Conservation (phyloP, 352 stramenopile species). For the Phytopythium vexans region DNA sequence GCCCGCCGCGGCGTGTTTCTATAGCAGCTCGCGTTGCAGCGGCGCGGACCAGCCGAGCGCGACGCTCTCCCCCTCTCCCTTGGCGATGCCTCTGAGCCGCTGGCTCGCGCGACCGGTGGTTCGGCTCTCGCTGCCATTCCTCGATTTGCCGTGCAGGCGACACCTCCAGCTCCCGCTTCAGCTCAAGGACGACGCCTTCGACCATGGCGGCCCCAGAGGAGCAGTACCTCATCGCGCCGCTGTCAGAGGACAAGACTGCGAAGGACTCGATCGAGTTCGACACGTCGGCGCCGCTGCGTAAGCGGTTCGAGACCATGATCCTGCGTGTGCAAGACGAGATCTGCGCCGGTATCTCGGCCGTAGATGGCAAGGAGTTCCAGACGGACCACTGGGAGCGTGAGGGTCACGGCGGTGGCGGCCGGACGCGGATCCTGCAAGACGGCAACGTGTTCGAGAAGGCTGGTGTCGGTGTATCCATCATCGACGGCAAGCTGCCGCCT, state of each 20-base stretch:
- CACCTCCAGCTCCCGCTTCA: too few relatives aligned
- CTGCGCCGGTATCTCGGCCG: slow-evolving; percentile 79
- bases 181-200: too few relatives aligned
- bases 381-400: slow-evolving; percentile 94
- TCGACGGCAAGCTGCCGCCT: slow-evolving; percentile 95
- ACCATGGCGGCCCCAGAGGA: slow-evolving; percentile 11
- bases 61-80: too few relatives aligned
- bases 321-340: slow-evolving; percentile 85
- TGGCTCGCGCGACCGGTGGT: too few relatives aligned
- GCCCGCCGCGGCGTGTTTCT: too few relatives aligned
- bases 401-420: slow-evolving; percentile 93
- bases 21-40: too few relatives aligned
- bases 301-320: slow-evolving; percentile 84
- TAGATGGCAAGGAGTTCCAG: slow-evolving; percentile 94
- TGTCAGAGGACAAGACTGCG: slow-evolving; percentile 61
- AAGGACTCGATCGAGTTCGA: slow-evolving; percentile 78
- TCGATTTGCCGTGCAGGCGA: too few relatives aligned
- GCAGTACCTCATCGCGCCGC: slow-evolving; percentile 61
- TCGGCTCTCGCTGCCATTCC: too few relatives aligned
- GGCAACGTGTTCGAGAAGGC: slow-evolving; percentile 98
- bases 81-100: too few relatives aligned
- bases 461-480: slow-evolving; percentile 96
- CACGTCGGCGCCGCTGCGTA: slow-evolving; percentile 52
- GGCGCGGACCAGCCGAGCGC: too few relatives aligned
- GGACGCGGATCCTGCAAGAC: slow-evolving; percentile 92